These are phyloP conservation scores for Vachellia pachyceras DNA, from an alignment of 306 rosid species.

Conservation along the genomic window DNA sequence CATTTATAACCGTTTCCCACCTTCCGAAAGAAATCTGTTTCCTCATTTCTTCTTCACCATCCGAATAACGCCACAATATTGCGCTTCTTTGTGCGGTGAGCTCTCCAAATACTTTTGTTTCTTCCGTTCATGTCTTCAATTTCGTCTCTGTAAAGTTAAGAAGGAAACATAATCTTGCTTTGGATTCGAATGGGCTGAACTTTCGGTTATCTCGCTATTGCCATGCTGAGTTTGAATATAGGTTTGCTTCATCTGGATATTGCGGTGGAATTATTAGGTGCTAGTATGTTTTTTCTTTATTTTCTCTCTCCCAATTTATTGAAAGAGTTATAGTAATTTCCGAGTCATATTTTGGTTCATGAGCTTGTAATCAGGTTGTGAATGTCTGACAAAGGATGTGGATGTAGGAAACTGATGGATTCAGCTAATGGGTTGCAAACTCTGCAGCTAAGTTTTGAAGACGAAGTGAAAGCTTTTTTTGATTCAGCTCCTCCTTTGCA, in stretches of 20 bases:
- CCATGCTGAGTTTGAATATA: not conserved
- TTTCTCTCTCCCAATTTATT: not conserved
- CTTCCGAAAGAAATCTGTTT: too few species aligned
- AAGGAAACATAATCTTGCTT: too few species aligned
- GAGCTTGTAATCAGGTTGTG: slow-evolving; percentile 11
- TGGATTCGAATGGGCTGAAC: not conserved
- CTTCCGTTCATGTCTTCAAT: too few species aligned
- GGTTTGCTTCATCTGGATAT: not conserved
- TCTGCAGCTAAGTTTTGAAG: slow-evolving; percentile 46
- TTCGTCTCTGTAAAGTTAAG: too few species aligned
- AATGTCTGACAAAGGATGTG: slow-evolving; percentile 29
- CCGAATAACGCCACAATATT: too few species aligned
- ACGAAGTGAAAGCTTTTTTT: slow-evolving; percentile 68
- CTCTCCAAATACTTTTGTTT: too few species aligned
- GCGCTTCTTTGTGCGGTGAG: too few species aligned
- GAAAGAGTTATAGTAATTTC: not conserved
- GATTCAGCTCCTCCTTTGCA: slow-evolving; percentile 85
- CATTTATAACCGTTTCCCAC: too few species aligned
- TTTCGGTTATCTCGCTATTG: not conserved
- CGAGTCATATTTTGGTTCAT: not conserved
- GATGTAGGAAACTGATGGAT: slow-evolving; percentile 61
- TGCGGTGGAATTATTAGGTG: not conserved
- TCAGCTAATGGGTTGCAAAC: slow-evolving; percentile 41
- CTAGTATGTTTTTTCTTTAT: not conserved
- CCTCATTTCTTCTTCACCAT: too few species aligned